Evolutionary conservation across 805 yeast species (phyloP).

Genomic region (Teunomyces tritomae): DNA sequence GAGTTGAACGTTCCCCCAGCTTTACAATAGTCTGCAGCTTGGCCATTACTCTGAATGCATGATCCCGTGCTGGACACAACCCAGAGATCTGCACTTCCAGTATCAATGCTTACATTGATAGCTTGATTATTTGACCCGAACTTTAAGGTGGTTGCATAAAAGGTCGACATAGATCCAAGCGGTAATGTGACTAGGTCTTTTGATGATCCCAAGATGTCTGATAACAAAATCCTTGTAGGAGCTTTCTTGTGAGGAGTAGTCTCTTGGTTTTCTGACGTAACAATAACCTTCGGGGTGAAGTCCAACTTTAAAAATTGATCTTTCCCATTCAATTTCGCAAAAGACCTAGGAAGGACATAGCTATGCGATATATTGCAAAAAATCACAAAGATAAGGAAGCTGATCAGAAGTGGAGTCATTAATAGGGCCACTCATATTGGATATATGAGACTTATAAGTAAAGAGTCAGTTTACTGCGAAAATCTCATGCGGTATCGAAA

Average conservation of each 20-base stretch:
- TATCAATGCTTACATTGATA: constrained; percentile 9
- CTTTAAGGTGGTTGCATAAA: neutral
- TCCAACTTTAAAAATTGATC: neutral
- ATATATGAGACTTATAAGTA: no score
- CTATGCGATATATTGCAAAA: neutral
- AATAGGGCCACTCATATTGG: no score
- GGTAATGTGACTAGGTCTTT: neutral
- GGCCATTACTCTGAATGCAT: neutral
- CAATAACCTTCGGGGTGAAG: neutral
- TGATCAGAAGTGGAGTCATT: no score
- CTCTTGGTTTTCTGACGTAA: neutral
- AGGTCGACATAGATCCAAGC: neutral
- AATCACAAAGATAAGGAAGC: neutral
- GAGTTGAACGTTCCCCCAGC: constrained; percentile 6
- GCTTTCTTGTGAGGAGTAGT: neutral
- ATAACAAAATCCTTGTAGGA: neutral
- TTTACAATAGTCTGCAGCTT: neutral
- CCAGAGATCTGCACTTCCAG: constrained; percentile 12
- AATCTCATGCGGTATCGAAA: no score
- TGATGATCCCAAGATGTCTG: neutral
- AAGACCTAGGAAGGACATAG: neutral
- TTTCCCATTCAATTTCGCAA: neutral
- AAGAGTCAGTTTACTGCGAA: no score
- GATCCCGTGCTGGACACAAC: constrained; percentile 5
- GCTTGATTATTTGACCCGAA: constrained; percentile 9